Conservation (phyloP, 257 asterid species). For the Solanum habrochaites region DNA sequence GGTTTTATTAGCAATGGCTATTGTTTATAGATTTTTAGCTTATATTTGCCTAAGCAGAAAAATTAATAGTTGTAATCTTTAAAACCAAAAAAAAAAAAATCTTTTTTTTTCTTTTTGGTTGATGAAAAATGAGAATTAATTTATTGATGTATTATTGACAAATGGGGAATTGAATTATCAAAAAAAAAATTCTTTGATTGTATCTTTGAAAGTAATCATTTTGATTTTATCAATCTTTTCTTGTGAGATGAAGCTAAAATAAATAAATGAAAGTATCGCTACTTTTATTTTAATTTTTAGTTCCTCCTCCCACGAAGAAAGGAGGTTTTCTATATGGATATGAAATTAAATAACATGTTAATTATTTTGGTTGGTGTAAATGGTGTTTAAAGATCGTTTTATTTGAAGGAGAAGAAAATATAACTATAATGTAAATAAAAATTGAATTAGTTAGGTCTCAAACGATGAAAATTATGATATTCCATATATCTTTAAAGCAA, state of each 20-base stretch:
- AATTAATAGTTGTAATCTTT: conserved; percentile 34
- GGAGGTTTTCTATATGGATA: not conserved
- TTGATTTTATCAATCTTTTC: not conserved
- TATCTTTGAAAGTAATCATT: not conserved
- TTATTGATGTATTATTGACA: not conserved
- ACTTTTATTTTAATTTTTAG: not conserved
- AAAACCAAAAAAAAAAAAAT: not conserved
- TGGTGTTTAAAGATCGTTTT: no score
- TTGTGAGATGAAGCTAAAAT: not conserved
- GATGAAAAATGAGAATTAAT: not conserved
- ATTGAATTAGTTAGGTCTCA: not conserved
- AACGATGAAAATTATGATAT: no score
- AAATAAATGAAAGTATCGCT: not conserved
- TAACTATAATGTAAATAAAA: not conserved
- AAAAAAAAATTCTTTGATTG: not conserved
- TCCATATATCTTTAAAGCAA: no score
- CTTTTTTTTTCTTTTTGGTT: not conserved
- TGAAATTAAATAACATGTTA: not conserved
- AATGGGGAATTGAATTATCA: not conserved
- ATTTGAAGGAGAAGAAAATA: no score
- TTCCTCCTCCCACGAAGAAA: not conserved
- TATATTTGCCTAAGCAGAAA: conserved; percentile 56
- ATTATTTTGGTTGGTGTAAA: not conserved
- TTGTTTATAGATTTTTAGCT: conserved; percentile 60
- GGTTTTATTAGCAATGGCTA: conserved; percentile 74